Base-by-base conservation (phyloP, 1,284 basidiomycete genomes). In the Grifola frondosa region DNA sequence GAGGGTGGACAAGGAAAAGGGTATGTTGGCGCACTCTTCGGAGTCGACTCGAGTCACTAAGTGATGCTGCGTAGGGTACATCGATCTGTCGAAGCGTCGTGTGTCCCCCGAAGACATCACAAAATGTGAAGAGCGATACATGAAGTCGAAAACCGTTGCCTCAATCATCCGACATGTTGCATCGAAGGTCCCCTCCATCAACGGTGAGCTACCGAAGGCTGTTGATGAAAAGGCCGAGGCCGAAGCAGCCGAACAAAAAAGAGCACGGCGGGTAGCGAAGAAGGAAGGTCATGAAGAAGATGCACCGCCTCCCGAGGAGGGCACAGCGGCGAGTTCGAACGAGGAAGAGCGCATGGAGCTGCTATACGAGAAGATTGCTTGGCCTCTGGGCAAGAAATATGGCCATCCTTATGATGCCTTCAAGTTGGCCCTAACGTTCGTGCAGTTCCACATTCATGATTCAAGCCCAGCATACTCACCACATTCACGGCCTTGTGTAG, bases 61-160 rank as follows among this genome's bases (percentile, higher is more conserved):
- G 21, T 30, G 21, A 1, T 30, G 6, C 23, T 22, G 10, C 24
- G 24, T 54, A 96, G 93, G 95, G 15, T 99, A 99, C 72, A 99
- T 99, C 62, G 96, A 99, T 79, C 76, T 99, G 29, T 98, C 95
- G 40, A 99, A 99, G 77, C 88, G 97, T 58, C 88, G 97, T 60
- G 96, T 99, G n/a, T 97, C 95, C 9, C 90, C 96, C 9, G 97
- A 99, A 67, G 96, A 99, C 66, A 96, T 99, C 58, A 84, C 88
- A 37, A 97, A 97, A 74, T 99, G 97, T 71, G 97, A 99, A 68
- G 96, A 98, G 63, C 86, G 92, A 40, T 99, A 92, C 71, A 95
- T 95, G 80, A 99, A 99, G 72, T 94, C 92, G 31, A 97, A 97
- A 71, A 86, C 91, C 4, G 92, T 96, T 31, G 86, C 91, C 41